Base-by-base conservation (phyloP, 345 rosid genomes). In the Luvunga scandens region DNA sequence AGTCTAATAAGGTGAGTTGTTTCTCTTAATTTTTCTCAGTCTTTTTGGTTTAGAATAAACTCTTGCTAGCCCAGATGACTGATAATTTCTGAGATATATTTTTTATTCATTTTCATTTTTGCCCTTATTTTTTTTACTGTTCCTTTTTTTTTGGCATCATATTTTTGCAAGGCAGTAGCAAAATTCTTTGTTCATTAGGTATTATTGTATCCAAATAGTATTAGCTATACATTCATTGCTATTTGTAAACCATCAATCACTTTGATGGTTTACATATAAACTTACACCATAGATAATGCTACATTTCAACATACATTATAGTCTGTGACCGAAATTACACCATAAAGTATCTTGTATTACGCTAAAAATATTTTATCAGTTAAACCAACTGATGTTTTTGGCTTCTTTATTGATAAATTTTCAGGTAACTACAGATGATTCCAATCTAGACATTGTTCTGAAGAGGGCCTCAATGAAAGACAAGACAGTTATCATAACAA, bases 401-500 rank as follows among this genome's bases (percentile, higher is more conserved):
- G 5, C 22, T 53, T 53, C 21, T 45, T 53, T 4, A 53, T 53
- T 53, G 0, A 53, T 18, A 53, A 16, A 0, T 31, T 27, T 69
- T 10, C 73, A 70, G 73, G 22, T 6, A 2, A 14, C 68, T 28
- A 64, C 9, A 14, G 18, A 13, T 9, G 56, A 68, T 6, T 25
- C 56, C 1, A 13, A 24, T 21, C 25, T 71, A 21, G 62, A 71
- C 24, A 25, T 9, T 28, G 19, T 71, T 71, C 62, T 71, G 36
- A 31, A 21, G 19, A 50, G 31, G 19, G 74, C 42, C 30, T 36
- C 60, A 18, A 71, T 71, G 74, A 19, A 84, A 79, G 68, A 82
- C 76, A 86, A 78, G 72, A 92, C 97, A 18, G 88, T 92, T 19
- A 89, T 92, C n/a, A 6, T 92, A 63, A 91, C 93, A 30, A 89